Evolutionary conservation across 2,329 filamentous ascomycete genomes (phyloP).

Genomic region (Cryphonectria radicalis): DNA sequence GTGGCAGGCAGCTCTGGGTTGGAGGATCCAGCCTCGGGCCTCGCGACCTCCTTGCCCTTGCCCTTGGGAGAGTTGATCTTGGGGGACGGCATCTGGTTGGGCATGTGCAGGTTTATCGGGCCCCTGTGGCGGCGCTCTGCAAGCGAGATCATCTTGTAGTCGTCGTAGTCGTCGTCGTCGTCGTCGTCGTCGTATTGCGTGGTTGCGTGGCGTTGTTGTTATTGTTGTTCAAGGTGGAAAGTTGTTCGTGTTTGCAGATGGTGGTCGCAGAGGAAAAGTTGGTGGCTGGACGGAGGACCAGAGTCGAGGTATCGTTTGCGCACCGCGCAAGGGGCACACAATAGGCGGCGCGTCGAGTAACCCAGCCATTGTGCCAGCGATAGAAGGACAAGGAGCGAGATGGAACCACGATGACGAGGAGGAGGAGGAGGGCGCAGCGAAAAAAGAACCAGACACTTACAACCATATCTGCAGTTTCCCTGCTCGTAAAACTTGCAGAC

Average conservation of each 20-base stretch:
- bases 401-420: not conserved
- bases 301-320: not conserved
- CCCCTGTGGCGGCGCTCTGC: not conserved
- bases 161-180: not conserved
- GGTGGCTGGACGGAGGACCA: not conserved
- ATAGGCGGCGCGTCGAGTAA: not conserved
- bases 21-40: not conserved
- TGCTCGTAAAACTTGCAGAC: conserved; percentile 56
- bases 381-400: not conserved
- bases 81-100: not conserved
- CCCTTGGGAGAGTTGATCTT: not conserved
- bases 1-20: not conserved
- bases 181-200: not conserved
- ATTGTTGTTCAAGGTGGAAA: not conserved
- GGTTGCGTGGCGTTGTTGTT: not conserved
- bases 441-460: conserved; percentile 41
- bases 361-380: not conserved
- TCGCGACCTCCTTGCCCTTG: not conserved
- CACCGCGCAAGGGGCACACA: not conserved
- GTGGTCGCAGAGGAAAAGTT: not conserved
- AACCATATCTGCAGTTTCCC: conserved; percentile 57
- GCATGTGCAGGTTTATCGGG: not conserved
- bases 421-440: not conserved
- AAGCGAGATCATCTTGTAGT: not conserved
- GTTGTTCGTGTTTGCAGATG: not conserved